Base-by-base conservation (phyloP, 768 basidiomycete genomes). In the Bullera alba region DNA sequence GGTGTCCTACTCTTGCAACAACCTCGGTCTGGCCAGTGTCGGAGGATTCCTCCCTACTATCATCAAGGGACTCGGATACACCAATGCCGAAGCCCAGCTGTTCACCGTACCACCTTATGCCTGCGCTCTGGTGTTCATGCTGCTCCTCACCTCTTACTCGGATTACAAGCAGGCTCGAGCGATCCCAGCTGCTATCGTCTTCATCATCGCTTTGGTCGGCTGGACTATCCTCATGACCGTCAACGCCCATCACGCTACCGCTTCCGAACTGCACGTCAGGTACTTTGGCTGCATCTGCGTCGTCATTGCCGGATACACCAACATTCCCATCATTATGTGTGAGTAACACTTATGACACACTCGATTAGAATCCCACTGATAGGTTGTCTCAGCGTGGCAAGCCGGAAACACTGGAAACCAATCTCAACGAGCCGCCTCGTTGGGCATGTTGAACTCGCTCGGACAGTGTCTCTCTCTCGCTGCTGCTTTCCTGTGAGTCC, bases 381-480 rank as follows among this genome's bases (percentile, higher is more conserved):
- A 34, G 8, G 8, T 41, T 12, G 8, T 19, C 38, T 8, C 29
- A 56, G 29, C 60, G 0, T 75, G 73, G 75, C 61, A 66, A 48
- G 35, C 66, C 0, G 54, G 58, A 49, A 74, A 74, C 60, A 61
- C 59, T 17, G 64, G 65, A 1, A 55, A 56, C 17, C 67, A 76
- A 43, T 61, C 60, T 3, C 70, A 72, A 46, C 54, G 74, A 26
- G 75, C 75, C 4, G 68, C 72, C 2, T 51, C 58, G 15, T 58
- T 76, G 23, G 75, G 75, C 15, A 71, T 72, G 70, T 67, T 76
- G 38, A 75, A 76, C 64, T 53, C 65, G 10, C 44, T 70, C 45
- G 70, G 70, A 27, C 73, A 75, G 51, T 75, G 72, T 54, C 59
- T 76, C 5, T 60, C 64, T 5, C 60, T 74, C 36, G 46, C 53